Base-by-base conservation (phyloP, 176 grass and related monocot species). In the Oryza rufipogon region DNA sequence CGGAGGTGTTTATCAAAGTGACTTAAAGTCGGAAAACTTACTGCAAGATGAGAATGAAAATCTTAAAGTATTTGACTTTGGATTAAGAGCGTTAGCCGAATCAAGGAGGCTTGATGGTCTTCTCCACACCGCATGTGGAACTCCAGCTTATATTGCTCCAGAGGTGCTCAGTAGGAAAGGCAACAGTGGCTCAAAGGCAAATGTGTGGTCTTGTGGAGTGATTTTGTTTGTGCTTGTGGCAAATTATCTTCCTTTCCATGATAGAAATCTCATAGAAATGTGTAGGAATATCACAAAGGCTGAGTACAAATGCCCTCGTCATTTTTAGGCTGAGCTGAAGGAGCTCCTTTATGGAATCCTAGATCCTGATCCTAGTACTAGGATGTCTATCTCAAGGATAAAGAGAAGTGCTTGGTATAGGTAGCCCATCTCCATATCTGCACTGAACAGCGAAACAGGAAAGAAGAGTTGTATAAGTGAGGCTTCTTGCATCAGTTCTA, bases 161-260 rank as follows among this genome's bases (percentile, higher is more conserved):
- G 90, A 97, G 38, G 94, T 97, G 83, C 85, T 97, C 71, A 86
- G 56, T 71, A 85, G 89, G 76, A 90, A 82, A 72, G 94, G 92
- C 39, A 92, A 97, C 76, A 89, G 54, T 20, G 94, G 94, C 48
- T 77, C 91, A 75, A 88, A 86, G 82, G 90, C 94, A 66, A 92
- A 97, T 89, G 87, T 90, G 14, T 97, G 89, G 94, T 94, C 94
- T 66, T 94, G 92, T n/a, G 92, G 94, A 63, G 92, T 97, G 39
- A 90, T 97, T 90, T 38, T 97, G 30, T 97, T 92, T 86, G 92
- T 97, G 74, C 87, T 97, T 65, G 88, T 71, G 6, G 86, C 92
- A 66, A 82, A 78, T 68, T 94, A 91, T 78, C 89, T 94, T 69
- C 94, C 92, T 82, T 97, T 97, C 82, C 94, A 94, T 46, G 94